Evolutionary conservation across 345 rosid genomes (phyloP), one percentile per base, ranked within the genome.

Genomic region (Lumnitzera littorea): DNA sequence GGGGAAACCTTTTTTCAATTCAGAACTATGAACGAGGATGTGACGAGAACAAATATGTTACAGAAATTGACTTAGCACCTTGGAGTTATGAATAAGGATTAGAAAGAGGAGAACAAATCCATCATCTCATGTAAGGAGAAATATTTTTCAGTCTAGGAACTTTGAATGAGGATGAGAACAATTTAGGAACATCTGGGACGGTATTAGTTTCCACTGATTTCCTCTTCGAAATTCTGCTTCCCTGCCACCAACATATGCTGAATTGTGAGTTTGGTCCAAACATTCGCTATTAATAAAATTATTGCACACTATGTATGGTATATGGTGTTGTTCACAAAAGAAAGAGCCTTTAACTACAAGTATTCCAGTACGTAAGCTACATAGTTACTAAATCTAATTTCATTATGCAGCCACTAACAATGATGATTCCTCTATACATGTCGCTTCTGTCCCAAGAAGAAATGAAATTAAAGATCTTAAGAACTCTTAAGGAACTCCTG

Each of bases 71-170:
- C 9, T 9, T 36, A 36, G 7, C 43, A 36, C 7, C 43, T 36
- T 1, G 43, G 43, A 4, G 36, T 5, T 36, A 36, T 7, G 7
- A 36, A 36, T 36, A 36, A 20, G 14, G 11, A 55, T 50, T 31
- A 24, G 46, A 13, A 13, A 29, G 29, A 14, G 55, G 16, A 61
- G 1, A 12, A 24, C 48, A 11, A 16, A 29, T 52, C 20, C 36
- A 56, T 65, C 51, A 65, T 65, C 61, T 65, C 20, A 15, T 3
- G 13, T 78, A 51, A 43, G 82, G 63, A 56, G 62, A 36, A 36
- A 36, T 9, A 36, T 36, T 55, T 86, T 91, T 91, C 77, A 88
- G 76, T 74, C 84, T 91, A 64, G 97, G 96, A 55, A 91, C 78
- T 74, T 80, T 86, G 69, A 90, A 94, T 13, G 74, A 14, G 31